phyloP scores from a whole-genome alignment of 495 filamentous ascomycete genomes.

The Hapsidospora chrysogenum region DNA sequence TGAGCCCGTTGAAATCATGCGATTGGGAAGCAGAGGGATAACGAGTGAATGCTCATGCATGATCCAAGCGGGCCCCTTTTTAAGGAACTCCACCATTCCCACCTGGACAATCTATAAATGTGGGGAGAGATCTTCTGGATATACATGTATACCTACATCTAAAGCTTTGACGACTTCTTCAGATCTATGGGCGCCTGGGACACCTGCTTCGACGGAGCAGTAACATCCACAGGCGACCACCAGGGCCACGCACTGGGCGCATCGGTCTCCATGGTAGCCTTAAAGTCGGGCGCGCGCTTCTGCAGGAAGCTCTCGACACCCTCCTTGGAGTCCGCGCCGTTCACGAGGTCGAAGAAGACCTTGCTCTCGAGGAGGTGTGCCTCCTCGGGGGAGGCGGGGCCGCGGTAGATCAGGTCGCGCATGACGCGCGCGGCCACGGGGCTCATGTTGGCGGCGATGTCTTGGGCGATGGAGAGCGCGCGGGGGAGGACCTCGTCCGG shows the following conservation, averaged over 20 bases:
- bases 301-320: slow-evolving; percentile 27
- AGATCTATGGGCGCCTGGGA: too few species aligned
- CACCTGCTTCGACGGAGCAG: slow-evolving; percentile 7
- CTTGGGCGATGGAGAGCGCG: slow-evolving; percentile 38
- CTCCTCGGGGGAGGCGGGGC: slow-evolving; percentile 32
- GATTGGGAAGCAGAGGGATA: too few species aligned
- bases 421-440: slow-evolving; percentile 36
- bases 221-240: slow-evolving; percentile 15
- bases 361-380: slow-evolving; percentile 42
- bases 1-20: too few species aligned
- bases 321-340: slow-evolving; percentile 29
- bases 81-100: too few species aligned
- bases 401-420: slow-evolving; percentile 42
- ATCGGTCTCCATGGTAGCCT: slow-evolving; percentile 29
- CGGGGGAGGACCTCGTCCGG: slow-evolving; percentile 34
- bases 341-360: slow-evolving; percentile 38
- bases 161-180: too few species aligned
- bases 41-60: too few species aligned
- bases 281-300: slow-evolving; percentile 34
- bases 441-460: slow-evolving; percentile 42
- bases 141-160: too few species aligned
- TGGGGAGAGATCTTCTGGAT: background rate
- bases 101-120: background rate
- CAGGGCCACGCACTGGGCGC: slow-evolving; percentile 28
- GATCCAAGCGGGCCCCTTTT: too few species aligned